Percentiles rank a stretch among this genome's conserved stretches.
These are phyloP conservation scores for Trichoderma citrinoviride DNA, from an alignment of 2,329 filamentous ascomycete species.

Conservation along the genomic window DNA sequence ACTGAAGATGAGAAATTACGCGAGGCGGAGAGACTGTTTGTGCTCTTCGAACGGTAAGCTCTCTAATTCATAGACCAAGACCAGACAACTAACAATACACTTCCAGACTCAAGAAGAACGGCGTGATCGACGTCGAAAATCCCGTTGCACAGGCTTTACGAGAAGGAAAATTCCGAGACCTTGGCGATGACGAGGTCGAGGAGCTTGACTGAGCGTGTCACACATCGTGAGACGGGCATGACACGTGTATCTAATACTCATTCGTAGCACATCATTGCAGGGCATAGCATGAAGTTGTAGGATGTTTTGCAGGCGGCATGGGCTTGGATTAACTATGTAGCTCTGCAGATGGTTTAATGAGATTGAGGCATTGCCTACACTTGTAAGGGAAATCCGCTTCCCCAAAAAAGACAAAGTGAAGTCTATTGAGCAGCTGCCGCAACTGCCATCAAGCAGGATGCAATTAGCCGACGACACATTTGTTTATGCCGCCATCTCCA, in stretches of 20 bases:
- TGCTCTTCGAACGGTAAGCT: constrained; percentile 77
- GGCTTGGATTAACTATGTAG: background rate
- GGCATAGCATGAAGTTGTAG: background rate
- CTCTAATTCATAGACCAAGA: background rate
- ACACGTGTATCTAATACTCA: background rate
- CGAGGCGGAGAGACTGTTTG: constrained; percentile 85
- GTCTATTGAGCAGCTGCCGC: no score
- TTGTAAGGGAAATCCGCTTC: no score
- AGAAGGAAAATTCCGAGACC: constrained; percentile 68
- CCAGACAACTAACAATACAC: constrained; percentile 24
- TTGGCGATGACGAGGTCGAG: constrained; percentile 54
- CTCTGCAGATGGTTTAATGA: background rate
- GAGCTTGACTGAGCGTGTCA: constrained; percentile 37
- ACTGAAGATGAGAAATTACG: constrained; percentile 86
- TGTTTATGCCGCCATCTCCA: no score
- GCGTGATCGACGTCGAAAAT: constrained; percentile 75
- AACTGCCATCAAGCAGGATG: no score
- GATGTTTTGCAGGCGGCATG: background rate
- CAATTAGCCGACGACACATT: no score
- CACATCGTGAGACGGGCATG: background rate
- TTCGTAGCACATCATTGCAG: background rate
- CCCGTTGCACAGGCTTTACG: constrained; percentile 68
- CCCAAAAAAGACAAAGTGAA: no score
- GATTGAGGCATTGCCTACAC: no score
- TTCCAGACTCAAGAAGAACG: constrained; percentile 64